Evolutionary conservation across 2,329 filamentous ascomycete species (phyloP).

Genomic region (Cladosporium colombiae): DNA sequence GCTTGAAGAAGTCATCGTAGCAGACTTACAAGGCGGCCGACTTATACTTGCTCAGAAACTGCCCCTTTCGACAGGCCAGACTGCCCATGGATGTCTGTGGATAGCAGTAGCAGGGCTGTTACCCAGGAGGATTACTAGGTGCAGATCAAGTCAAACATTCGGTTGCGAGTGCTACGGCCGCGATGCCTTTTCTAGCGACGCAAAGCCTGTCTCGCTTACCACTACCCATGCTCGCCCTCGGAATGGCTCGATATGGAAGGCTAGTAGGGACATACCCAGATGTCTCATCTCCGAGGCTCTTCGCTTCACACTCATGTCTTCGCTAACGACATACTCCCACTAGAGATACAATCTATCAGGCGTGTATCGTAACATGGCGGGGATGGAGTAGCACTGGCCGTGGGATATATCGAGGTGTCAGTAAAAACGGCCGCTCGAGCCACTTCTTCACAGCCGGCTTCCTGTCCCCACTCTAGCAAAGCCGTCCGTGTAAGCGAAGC

Average conservation of each 20-base stretch:
- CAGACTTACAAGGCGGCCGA: slow-evolving; percentile 14
- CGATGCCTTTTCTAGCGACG: slow-evolving; percentile 14
- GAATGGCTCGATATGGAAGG: slow-evolving; percentile 5
- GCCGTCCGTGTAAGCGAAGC: background rate
- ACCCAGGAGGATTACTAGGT: slow-evolving; percentile 17
- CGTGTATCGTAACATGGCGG: background rate
- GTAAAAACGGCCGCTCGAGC: background rate
- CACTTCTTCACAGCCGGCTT: slow-evolving; percentile 2
- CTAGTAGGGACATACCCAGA: slow-evolving; percentile 13
- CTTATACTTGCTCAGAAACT: slow-evolving; percentile 21
- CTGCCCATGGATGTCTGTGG: slow-evolving; percentile 18
- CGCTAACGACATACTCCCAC: background rate
- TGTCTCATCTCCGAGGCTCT: slow-evolving; percentile 14
- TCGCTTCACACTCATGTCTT: slow-evolving; percentile 3
- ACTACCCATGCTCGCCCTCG: slow-evolving; percentile 18
- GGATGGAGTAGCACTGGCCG: background rate
- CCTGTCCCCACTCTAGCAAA: background rate
- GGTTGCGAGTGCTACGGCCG: background rate
- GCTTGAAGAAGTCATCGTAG: slow-evolving; percentile 20
- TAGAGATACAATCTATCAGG: background rate
- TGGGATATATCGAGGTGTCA: background rate
- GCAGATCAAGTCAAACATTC: slow-evolving; percentile 20
- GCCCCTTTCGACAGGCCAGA: slow-evolving; percentile 17
- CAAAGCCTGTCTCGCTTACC: slow-evolving; percentile 12
- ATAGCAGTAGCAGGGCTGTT: slow-evolving; percentile 3